A percentile compares a stretch with the other conserved stretches of the same genome.
Evolutionary conservation across 73 alveolate genomes (phyloP).

Genomic region (Paramecium caudatum): DNA sequence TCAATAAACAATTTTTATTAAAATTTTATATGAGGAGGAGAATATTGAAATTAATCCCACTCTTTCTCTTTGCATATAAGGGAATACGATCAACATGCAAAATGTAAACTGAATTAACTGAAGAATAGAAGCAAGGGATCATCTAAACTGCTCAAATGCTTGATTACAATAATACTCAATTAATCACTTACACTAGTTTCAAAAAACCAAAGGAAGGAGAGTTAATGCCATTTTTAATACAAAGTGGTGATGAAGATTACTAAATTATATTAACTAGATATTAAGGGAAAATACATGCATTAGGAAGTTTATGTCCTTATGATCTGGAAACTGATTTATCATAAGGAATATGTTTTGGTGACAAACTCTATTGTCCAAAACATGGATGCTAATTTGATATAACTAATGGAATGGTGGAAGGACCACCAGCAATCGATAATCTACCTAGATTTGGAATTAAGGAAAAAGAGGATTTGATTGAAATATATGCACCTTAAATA

Average conservation of each 20-base stretch:
- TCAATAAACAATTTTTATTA: slow-evolving; percentile 50
- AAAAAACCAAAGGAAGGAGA: slow-evolving; percentile 61
- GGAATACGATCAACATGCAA: not conserved
- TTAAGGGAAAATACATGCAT: slow-evolving; percentile 56
- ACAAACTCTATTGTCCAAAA: slow-evolving; percentile 73
- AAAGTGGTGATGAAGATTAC: slow-evolving; percentile 46
- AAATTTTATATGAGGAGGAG: slow-evolving; percentile 60
- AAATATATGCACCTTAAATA: slow-evolving; percentile 69
- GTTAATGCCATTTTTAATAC: slow-evolving; percentile 36
- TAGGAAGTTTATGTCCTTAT: slow-evolving; percentile 68
- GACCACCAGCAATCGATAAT: slow-evolving; percentile 74
- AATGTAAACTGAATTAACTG: slow-evolving; percentile 19
- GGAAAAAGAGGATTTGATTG: slow-evolving; percentile 47
- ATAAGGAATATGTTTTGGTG: slow-evolving; percentile 75
- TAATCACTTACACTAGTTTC: slow-evolving; percentile 52
- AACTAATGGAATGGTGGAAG: slow-evolving; percentile 73
- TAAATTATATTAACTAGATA: slow-evolving; percentile 36
- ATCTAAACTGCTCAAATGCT: slow-evolving; percentile 37
- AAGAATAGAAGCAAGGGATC: slow-evolving; percentile 40
- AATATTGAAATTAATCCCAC: slow-evolving; percentile 40
- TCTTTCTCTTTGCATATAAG: slow-evolving; percentile 37
- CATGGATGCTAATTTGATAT: slow-evolving; percentile 74
- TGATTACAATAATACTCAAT: slow-evolving; percentile 34
- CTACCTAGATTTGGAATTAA: slow-evolving; percentile 66
- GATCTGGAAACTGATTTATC: slow-evolving; percentile 69